Evolutionary conservation across 176 grass and related monocot species (phyloP).

Genomic region (Zoysia pacifica): DNA sequence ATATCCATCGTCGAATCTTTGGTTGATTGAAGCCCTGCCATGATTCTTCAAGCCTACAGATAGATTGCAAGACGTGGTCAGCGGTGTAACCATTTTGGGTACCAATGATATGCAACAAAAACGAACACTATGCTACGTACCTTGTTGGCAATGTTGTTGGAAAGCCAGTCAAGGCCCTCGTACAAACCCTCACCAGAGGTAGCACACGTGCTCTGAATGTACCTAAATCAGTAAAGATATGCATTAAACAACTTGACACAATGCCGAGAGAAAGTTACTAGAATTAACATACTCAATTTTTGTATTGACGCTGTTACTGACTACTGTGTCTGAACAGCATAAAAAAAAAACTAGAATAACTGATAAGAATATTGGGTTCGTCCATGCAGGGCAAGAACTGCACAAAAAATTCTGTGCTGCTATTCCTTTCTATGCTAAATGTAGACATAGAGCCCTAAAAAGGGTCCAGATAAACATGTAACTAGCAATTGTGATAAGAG

Average conservation of each 20-base stretch:
- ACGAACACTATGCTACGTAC: not conserved
- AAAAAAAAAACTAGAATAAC: not conserved
- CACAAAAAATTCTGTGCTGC: no score
- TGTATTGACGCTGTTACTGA: not conserved
- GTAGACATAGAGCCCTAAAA: not conserved
- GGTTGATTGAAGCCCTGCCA: conserved; percentile 26
- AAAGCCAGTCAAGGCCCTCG: conserved; percentile 62
- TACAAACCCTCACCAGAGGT: conserved; percentile 67
- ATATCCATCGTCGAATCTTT: conserved; percentile 19
- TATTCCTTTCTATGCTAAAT: not conserved
- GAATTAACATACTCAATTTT: not conserved
- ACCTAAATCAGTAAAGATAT: conserved; percentile 24
- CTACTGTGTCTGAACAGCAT: no score
- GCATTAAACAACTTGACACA: not conserved
- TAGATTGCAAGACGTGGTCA: not conserved
- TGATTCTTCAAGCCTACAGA: conserved; percentile 48
- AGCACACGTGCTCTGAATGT: conserved; percentile 69
- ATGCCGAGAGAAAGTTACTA: not conserved
- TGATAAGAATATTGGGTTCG: not conserved
- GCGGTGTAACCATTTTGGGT: not conserved
- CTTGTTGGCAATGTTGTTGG: conserved; percentile 69
- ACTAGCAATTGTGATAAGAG: not conserved
- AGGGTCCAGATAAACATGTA: not conserved
- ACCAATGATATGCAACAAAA: not conserved
- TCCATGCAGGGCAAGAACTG: not conserved